Base-by-base conservation (phyloP, 495 filamentous ascomycete genomes). In the Rhypophila decipiens region DNA sequence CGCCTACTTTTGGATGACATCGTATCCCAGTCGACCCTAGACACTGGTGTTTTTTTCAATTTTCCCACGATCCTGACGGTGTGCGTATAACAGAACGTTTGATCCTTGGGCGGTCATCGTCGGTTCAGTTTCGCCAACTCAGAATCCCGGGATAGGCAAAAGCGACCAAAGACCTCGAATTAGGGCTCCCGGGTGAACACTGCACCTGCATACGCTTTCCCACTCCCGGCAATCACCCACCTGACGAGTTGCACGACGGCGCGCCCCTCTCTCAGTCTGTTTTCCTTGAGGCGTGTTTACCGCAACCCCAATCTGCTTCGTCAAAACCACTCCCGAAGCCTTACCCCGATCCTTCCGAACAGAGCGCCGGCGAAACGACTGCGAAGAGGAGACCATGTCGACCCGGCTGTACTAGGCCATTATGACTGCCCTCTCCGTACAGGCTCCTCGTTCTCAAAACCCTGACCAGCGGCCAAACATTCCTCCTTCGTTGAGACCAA, bases 391-490 rank as follows among this genome's bases (percentile, higher is more conserved):
- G 43, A 56, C 24, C 47, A 60, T 59, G 61, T 33, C 50, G 13
- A 33, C n/a, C 27, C 20, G 20, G 36, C 41, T n/a, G 18, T 11
- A 7, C 9, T 57, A 64, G 44, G 42, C 29, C 39, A 60, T 39
- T 31, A 66, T 66, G 63, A 60, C 63, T 48, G 52, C 60, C 35
- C 46, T 66, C 35, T 58, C 58, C n/a, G 45, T 52, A 22, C 48
- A 55, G 39, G 24, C 43, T 21, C 53, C 46, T 19, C 55, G 42
- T 24, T 50, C 45, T 39, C 51, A 45, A n/a, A 51, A 53, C 18
- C 33, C 50, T 39, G 44, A 45, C 43, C 49, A 47, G 13, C 50
- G 50, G 22, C 56, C 56, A 34, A 46, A 29, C 46, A 34, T 44
- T n/a, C 40, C 54, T 22, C 41, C 50, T 18, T 5, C 42, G 31